Base-by-base conservation (phyloP, 441 rosid genomes). In the Gossypium davidsonii region DNA sequence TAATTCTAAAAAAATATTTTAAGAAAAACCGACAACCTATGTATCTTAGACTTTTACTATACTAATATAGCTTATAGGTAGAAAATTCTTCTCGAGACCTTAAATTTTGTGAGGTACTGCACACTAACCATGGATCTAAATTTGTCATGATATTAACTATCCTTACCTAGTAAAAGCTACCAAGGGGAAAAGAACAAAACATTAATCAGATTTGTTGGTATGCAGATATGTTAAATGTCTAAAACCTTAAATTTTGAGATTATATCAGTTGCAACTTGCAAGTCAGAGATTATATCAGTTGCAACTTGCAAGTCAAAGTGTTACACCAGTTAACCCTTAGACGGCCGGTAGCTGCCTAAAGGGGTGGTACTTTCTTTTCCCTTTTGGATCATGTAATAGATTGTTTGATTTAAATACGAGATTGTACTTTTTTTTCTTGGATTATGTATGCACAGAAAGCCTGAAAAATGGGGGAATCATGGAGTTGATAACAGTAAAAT, bases 121-220 rank as follows among this genome's bases (percentile, higher is more conserved):
- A 3, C 34, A n/a, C 42, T 26, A 58, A 1, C 49, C 49, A 11
- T 11, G 14, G n/a, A 44, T 44, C n/a, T 44, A 10, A 52, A 6
- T 23, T 75, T 70, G 74, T 62, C 65, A 17, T 12, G 6, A 39
- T 26, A 26, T 39, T 39, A 76, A 11, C 37, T 69, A 8, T 12
- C 55, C 63, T 2, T 63, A 68, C 53, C 44, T 65, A 1, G 28
- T 42, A 20, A 8, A 28, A 11, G 34, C 55, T 56, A 14, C 57
- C 3, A 70, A 21, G 25, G 17, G 31, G n/a, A 60, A 49, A 52
- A 58, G 18, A 63, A 14, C 4, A 67, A 44, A 23, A 46, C 53
- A 14, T 34, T 31, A 20, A 12, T 11, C 23, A 23, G 44, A 10
- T 28, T 66, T 11, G 59, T 73, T 73, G 34, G 57, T 17, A 65